A percentile compares a stretch with the other conserved stretches of the same genome.
These are phyloP conservation scores for Persicaria maculosa DNA, from an alignment of 148 eudicot species.

Conservation along the genomic window DNA sequence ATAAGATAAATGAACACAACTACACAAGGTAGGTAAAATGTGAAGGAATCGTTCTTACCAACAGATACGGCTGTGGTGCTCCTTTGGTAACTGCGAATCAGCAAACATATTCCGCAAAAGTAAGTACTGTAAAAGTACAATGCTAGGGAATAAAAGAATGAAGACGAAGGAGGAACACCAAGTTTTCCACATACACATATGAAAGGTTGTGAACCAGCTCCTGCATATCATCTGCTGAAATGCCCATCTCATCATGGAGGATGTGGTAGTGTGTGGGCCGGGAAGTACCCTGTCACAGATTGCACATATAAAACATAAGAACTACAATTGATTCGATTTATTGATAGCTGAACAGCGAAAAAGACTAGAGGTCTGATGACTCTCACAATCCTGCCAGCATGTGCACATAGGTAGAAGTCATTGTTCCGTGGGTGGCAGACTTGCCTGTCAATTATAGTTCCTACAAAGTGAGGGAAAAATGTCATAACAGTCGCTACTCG, in stretches of 20 bases:
- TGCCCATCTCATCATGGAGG: constrained; percentile 35
- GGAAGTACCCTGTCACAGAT: constrained; percentile 26
- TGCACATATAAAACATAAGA: background rate
- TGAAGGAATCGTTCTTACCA: constrained; percentile 19
- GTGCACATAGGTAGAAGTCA: constrained; percentile 38
- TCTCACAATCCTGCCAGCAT: constrained; percentile 45
- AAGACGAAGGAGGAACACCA: background rate
- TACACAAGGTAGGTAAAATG: background rate
- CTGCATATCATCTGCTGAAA: constrained; percentile 31
- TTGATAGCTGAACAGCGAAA: background rate
- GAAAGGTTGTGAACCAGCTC: constrained; percentile 37
- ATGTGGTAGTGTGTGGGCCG: constrained; percentile 42
- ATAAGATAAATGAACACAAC: background rate
- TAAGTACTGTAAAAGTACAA: background rate
- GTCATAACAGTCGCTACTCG: background rate
- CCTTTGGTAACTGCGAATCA: constrained; percentile 26
- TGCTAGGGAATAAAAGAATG: background rate
- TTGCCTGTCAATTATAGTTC: constrained; percentile 33
- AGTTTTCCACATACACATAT: constrained; percentile 26
- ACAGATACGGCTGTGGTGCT: constrained; percentile 38
- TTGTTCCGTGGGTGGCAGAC: constrained; percentile 31
- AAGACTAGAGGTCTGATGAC: background rate
- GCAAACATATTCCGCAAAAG: too few species aligned
- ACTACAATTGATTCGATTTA: background rate
- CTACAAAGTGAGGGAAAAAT: background rate